Base-by-base conservation (phyloP, 2,329 filamentous ascomycete species). In the Ceratocystis diversiconidia region DNA sequence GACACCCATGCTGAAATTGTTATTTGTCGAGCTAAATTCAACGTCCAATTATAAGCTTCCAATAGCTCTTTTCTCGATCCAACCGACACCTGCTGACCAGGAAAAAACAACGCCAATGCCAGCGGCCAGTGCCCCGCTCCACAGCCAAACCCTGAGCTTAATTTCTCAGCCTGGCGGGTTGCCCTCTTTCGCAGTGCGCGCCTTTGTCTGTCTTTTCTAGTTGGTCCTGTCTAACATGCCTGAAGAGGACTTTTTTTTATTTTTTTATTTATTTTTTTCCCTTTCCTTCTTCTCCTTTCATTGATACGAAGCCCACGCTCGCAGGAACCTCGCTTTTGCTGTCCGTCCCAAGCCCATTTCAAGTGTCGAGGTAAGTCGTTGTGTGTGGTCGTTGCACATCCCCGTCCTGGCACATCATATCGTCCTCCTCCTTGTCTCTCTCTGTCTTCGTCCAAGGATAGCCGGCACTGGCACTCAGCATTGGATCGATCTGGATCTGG, bases 1-100 rank as follows among this genome's bases (percentile, higher is more conserved):
- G 32, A 50, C 17, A n/a, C 5, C 7, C 46, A 19, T 50, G 7
- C n/a, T 8, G 46, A 50, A 8, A 8, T 50, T 8, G 59, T 43
- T 61, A 44, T 25, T 61, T 61, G 32, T 61, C 43, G 36, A 61
- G 36, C 59, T 25, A 61, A 50, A 50, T 50, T 19, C 17, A 50
- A 50, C 15, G 17, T 50, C 46, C 46, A 50, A 50, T 50, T 8
- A 50, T 17, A 50, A 50, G 46, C 46, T 50, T 50, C 25, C 59
- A 61, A 28, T 22, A 36, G 22, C 59, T 25, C 15, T 28, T 36
- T 60, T n/a, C 32, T 60, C 36, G 57, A 60, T 19, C 19, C 15
- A 25, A 41, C 57, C 19, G 46, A 50, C 25, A 52, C 28, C 61
- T 63, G 61, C 61, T 63, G 61, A 63, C 61, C 61, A 46, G 44